A percentile compares a stretch with the other conserved stretches of the same genome.
phyloP scores from a whole-genome alignment of 805 yeast species.

The Barnettozyma botsteinii region DNA sequence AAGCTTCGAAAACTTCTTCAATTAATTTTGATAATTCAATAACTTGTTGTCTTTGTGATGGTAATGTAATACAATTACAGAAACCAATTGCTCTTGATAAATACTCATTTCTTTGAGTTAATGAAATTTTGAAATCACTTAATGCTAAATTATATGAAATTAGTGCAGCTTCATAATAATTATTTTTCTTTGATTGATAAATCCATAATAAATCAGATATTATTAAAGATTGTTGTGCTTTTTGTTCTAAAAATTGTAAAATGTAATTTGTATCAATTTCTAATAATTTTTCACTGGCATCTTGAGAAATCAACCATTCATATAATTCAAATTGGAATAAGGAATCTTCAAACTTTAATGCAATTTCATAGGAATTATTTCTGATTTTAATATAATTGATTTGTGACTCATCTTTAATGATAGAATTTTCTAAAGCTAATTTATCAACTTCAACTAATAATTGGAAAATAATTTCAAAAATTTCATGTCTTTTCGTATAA shows the following conservation, averaged over 20 bases:
- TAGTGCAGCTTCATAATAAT: constrained; percentile 78
- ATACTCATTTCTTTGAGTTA: constrained; percentile 77
- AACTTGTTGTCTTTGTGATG: constrained; percentile 70
- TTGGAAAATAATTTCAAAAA: constrained; percentile 71
- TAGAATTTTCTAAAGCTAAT: constrained; percentile 40
- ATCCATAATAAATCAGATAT: constrained; percentile 85
- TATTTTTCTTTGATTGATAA: constrained; percentile 77
- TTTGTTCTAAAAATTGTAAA: constrained; percentile 68
- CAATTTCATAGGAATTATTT: constrained; percentile 66
- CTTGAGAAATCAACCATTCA: constrained; percentile 84
- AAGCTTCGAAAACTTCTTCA: constrained; percentile 79
- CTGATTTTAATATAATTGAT: constrained; percentile 45
- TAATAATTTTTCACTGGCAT: constrained; percentile 68
- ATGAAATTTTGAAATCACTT: constrained; percentile 61
- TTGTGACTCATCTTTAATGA: constrained; percentile 13
- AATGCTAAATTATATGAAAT: constrained; percentile 68
- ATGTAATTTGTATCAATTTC: constrained; percentile 80
- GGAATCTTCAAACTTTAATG: constrained; percentile 71
- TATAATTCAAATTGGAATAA: constrained; percentile 88
- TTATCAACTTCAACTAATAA: constrained; percentile 69
- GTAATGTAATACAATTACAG: constrained; percentile 79
- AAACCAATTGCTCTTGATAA: constrained; percentile 90
- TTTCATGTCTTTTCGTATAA: constrained; percentile 47
- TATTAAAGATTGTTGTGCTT: constrained; percentile 54
- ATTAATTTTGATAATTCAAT: constrained; percentile 62